These are phyloP conservation scores for Yamadazyma mexicana DNA, from an alignment of 1,139 yeast genomes.

Conservation along the genomic window DNA sequence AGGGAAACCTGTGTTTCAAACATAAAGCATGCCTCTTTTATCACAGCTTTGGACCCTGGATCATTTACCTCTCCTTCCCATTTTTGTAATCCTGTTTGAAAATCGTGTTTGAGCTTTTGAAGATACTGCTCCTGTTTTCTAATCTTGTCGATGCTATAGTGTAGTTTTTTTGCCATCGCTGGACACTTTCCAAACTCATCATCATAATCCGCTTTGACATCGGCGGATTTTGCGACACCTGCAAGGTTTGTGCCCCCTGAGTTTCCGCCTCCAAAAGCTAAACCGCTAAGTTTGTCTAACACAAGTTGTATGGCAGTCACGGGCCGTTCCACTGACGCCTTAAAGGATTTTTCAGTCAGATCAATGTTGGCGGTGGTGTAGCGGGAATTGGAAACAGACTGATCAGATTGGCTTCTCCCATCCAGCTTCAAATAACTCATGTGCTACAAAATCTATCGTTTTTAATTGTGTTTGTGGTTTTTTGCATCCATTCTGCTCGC, in stretches of 20 bases:
- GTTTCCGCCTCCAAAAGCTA: conserved; percentile 17
- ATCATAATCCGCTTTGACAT: background rate
- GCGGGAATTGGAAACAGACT: conserved; percentile 1
- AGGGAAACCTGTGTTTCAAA: conserved; percentile 8
- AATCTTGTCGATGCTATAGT: conserved; percentile 12
- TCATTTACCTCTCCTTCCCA: conserved; percentile 12
- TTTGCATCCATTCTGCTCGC: too few species aligned
- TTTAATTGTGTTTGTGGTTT: background rate
- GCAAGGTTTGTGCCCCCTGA: too few species aligned
- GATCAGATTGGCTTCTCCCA: background rate
- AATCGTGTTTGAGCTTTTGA: conserved; percentile 12
- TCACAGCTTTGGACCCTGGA: conserved; percentile 5
- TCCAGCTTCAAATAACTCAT: background rate
- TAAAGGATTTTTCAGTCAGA: background rate
- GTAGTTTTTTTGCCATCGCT: conserved; percentile 11
- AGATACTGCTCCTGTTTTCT: conserved; percentile 12
- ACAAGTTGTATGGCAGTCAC: conserved; percentile 31
- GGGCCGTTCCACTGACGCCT: conserved; percentile 21
- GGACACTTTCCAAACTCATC: conserved; percentile 5
- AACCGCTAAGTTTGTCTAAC: conserved; percentile 24
- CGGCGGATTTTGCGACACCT: background rate
- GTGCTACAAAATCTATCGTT: background rate
- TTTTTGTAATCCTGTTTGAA: conserved; percentile 7
- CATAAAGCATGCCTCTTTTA: conserved; percentile 12
- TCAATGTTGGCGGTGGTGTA: conserved; percentile 7